Conservation (phyloP, 768 basidiomycete species). For the Scleroderma bovista region DNA sequence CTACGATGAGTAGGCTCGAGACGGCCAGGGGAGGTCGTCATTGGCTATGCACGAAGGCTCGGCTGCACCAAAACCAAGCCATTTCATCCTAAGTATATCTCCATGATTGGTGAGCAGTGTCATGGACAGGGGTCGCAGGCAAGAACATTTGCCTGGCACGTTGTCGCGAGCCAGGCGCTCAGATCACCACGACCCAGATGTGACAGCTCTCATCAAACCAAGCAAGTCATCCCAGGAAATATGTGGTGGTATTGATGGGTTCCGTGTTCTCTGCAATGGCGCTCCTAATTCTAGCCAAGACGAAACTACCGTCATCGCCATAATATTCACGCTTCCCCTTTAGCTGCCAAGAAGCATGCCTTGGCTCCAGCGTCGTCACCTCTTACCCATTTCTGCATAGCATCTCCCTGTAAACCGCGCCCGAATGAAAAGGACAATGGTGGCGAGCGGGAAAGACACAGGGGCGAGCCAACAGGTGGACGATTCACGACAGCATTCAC, state of each 20-base stretch:
- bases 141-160: too few species aligned
- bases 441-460: conserved; percentile 34
- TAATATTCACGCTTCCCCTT: conserved; percentile 23
- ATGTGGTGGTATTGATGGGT: neutral
- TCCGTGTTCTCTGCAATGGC: neutral
- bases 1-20: too few species aligned
- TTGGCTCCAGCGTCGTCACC: conserved; percentile 40
- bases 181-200: too few species aligned
- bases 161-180: too few species aligned
- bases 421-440: conserved; percentile 47
- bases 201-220: too few species aligned
- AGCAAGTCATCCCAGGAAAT: too few species aligned
- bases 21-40: neutral
- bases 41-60: neutral
- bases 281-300: neutral
- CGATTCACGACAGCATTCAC: conserved; percentile 37
- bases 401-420: conserved; percentile 44
- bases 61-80: neutral
- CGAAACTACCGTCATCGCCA: neutral
- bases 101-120: neutral
- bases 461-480: conserved; percentile 24
- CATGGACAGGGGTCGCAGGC: neutral
- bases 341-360: conserved; percentile 38
- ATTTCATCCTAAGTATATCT: neutral
- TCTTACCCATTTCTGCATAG: conserved; percentile 40